These are phyloP conservation scores for Tricholoma sp. DNA, from an alignment of 768 basidiomycete genomes.

Conservation along the genomic window DNA sequence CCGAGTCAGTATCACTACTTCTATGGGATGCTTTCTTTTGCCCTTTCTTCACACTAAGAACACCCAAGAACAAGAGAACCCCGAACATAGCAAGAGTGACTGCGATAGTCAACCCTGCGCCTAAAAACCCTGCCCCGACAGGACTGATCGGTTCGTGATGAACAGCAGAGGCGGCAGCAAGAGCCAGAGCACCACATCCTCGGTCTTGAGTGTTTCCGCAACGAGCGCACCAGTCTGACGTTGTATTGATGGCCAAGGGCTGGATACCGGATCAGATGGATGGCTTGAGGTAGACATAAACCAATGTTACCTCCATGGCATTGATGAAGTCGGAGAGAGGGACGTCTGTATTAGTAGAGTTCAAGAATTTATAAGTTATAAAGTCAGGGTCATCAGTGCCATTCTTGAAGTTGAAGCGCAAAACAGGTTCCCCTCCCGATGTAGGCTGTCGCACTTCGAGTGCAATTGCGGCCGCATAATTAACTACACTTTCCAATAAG, in stretches of 20 bases:
- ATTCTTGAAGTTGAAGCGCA: constrained; percentile 70
- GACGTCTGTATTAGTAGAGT: constrained; percentile 38
- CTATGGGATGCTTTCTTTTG: constrained; percentile 4
- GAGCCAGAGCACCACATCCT: constrained; percentile 47
- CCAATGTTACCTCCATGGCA: constrained; percentile 25
- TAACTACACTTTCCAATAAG: constrained; percentile 31
- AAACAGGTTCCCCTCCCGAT: constrained; percentile 39
- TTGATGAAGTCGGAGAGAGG: constrained; percentile 48
- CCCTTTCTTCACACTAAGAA: constrained; percentile 21
- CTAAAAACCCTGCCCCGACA: constrained; percentile 65
- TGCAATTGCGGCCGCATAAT: constrained; percentile 54
- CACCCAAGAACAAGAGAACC: constrained; percentile 36
- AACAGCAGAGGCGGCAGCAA: constrained; percentile 27
- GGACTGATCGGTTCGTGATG: constrained; percentile 37
- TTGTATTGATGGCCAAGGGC: constrained; percentile 47
- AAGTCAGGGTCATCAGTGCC: constrained; percentile 47
- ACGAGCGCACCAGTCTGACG: constrained; percentile 51
- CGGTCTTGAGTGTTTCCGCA: constrained; percentile 55
- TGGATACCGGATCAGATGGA: constrained; percentile 16
- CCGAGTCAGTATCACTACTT: not conserved
- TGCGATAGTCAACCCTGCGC: constrained; percentile 50
- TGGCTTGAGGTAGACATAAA: not conserved
- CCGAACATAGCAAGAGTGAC: constrained; percentile 33
- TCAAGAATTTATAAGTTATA: constrained; percentile 42
- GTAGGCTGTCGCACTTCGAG: constrained; percentile 54